Evolutionary conservation across 495 filamentous ascomycete genomes (phyloP), one percentile per base, ranked within the genome.

Genomic region (Xylaria intraflava): DNA sequence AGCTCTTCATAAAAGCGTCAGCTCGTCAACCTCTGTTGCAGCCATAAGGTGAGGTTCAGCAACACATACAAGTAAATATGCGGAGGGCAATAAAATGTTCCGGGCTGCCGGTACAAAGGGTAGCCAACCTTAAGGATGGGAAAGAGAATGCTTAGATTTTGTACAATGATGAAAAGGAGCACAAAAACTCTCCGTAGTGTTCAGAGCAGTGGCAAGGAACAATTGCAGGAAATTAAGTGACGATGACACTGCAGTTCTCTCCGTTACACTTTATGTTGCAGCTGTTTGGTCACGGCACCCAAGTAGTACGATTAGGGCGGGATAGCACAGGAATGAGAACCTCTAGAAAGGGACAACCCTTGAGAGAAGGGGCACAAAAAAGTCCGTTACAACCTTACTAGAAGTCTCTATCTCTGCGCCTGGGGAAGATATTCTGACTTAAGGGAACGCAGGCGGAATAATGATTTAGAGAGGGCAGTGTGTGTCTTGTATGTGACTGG

Each of bases 401-500:
- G n/a, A n/a, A 40, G 20, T 31, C 19, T 36, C n/a, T 39, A 33
- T 53, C 42, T 38, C 41, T 46, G 40, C 51, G 33, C 16, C 12
- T 30, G 43, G 23, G 31, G 41, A 14, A 1, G 22, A 42, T 52
- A 31, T n/a, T 33, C 24, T 30, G 24, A 26, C 39, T 43, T 17
- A 29, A 45, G 50, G 12, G 7, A n/a, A 42, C n/a, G 22, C 6
- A 29, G 27, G 41, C 10, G 3, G 49, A 56, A 54, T 33, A 45
- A 53, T 58, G 51, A 29, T 49, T 42, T 53, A 40, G 53, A 19
- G 24, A 35, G 33, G 57, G 55, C 46, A 51, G 39, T 11, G 42
- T 38, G 55, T 62, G 62, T 62, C 59, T 65, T 47, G 54, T 56
- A 33, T 19, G 47, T 22, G 38, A 48, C 55, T 57, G 49, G 59